Conservation (phyloP, 495 filamentous ascomycete species). For the Penicillium waksmanii region DNA sequence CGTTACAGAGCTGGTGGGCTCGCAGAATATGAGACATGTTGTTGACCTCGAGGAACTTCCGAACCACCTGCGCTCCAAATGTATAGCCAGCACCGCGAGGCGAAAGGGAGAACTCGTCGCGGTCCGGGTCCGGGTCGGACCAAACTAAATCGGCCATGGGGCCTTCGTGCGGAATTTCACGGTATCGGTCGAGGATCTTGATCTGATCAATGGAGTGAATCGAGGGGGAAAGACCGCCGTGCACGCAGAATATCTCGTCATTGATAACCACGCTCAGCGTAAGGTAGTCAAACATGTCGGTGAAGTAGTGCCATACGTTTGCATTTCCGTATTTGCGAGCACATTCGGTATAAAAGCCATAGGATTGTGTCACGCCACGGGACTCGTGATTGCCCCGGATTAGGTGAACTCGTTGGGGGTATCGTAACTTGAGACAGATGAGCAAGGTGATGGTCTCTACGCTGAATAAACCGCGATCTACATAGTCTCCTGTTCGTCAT, state of each 20-base stretch:
- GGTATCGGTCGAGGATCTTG: constrained; percentile 98
- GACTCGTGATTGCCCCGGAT: constrained; percentile 98
- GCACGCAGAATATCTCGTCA: constrained; percentile 98
- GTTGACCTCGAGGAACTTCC: constrained; percentile 96
- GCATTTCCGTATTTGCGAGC: constrained; percentile 96
- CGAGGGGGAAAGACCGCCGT: constrained; percentile 91
- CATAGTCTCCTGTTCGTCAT: constrained; percentile 76
- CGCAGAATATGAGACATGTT: constrained; percentile 95
- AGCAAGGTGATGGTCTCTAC: constrained; percentile 97
- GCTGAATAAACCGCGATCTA: constrained; percentile 94
- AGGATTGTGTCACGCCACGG: constrained; percentile 95
- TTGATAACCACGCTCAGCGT: constrained; percentile 97
- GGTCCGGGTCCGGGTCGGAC: constrained; percentile 94
- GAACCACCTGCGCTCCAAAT: constrained; percentile 94
- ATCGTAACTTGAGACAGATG: constrained; percentile 91
- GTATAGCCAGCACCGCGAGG: constrained; percentile 95
- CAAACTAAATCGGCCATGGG: constrained; percentile 99
- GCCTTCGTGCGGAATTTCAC: constrained; percentile 97
- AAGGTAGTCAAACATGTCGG: constrained; percentile 99
- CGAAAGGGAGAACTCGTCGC: constrained; percentile 93
- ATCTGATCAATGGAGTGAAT: constrained; percentile 99
- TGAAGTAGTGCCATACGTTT: constrained; percentile 99
- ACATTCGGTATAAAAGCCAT: constrained; percentile 99
- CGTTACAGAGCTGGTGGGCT: constrained; percentile 95
- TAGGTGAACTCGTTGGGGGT: constrained; percentile 87